Conservation (phyloP, 140 eudicot genomes). For the Bidens hawaiensis region DNA sequence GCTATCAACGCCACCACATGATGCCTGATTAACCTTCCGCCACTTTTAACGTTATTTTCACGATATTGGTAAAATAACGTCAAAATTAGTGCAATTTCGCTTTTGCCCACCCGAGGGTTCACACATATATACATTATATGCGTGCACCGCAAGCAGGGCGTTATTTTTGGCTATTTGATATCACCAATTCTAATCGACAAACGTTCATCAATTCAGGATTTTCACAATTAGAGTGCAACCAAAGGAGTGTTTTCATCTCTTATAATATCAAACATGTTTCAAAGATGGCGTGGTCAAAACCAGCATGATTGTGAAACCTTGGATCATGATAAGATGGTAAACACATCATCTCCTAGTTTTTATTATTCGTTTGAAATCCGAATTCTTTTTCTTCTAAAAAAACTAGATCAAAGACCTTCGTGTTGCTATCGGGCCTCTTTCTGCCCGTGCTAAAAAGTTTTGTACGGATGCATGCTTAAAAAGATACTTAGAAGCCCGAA, state of each 20-base stretch:
- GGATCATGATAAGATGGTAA: constrained; percentile 56
- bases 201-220: not conserved
- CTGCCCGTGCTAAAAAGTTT: constrained; percentile 48
- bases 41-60: too few species aligned
- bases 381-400: not conserved
- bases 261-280: constrained; percentile 35
- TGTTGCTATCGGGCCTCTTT: constrained; percentile 62
- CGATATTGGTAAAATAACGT: too few species aligned
- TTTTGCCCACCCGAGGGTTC: too few species aligned
- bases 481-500: constrained; percentile 82
- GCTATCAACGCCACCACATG: too few species aligned
- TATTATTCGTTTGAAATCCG: not conserved
- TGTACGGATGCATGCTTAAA: constrained; percentile 66
- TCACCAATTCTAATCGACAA: not conserved
- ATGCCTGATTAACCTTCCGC: too few species aligned
- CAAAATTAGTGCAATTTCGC: too few species aligned
- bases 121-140: too few species aligned
- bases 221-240: not conserved
- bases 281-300: constrained; percentile 51
- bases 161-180: too few species aligned
- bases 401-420: constrained; percentile 58
- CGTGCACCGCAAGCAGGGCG: too few species aligned
- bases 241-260: not conserved
- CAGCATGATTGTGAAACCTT: constrained; percentile 34
- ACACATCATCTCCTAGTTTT: not conserved